Evolutionary conservation across 2,329 filamentous ascomycete species (phyloP), one percentile per base, ranked within the genome.

Genomic region (Ceratocystis papillata): DNA sequence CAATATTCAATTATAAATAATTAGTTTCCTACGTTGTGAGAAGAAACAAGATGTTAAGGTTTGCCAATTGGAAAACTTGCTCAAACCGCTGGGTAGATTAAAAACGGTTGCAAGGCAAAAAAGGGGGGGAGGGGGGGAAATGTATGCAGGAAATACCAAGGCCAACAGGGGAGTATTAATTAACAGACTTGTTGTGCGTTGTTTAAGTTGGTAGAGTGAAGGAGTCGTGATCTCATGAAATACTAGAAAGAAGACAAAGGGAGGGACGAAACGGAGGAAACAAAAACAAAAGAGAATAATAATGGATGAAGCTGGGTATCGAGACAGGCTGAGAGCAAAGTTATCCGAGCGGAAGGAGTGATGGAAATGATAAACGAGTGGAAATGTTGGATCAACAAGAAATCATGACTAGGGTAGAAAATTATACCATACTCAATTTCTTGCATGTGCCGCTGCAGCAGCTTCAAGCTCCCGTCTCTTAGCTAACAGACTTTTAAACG

Each of bases 401-500:
- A 44, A 41, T 41, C 10, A 41, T 41, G 37, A 5, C 3, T 41
- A 12, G 3, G 37, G 37, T 41, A 15, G 10, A 41, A 41, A 15
- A 41, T 12, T 15, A 41, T 8, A 41, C 10, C 37, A 41, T 41
- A 12, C 12, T 41, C 37, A 41, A 4, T 41, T 41, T 41, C 37
- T 41, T 8, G 55, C 41, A 10, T 17, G 4, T 30, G 65, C 12
- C 37, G 67, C 67, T 15, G 63, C 48, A 44, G 67, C 65, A 5
- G 75, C 73, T 5, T 83, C 80, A 3, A 84, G 72, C 68, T 88
- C 87, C 70, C 83, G 83, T 65, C 88, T 79, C 77, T 86, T 90
- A 48, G 85, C 83, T 50, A 94, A 77, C 67, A 93, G 77, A 73
- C 91, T 96, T 78, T 97, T 97, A 77, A 96, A 86, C 0, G 91